Evolutionary conservation across 371 early-diverging fungal species (phyloP), one percentile per base, ranked within the genome.

Genomic region (Mortierella sp.): DNA sequence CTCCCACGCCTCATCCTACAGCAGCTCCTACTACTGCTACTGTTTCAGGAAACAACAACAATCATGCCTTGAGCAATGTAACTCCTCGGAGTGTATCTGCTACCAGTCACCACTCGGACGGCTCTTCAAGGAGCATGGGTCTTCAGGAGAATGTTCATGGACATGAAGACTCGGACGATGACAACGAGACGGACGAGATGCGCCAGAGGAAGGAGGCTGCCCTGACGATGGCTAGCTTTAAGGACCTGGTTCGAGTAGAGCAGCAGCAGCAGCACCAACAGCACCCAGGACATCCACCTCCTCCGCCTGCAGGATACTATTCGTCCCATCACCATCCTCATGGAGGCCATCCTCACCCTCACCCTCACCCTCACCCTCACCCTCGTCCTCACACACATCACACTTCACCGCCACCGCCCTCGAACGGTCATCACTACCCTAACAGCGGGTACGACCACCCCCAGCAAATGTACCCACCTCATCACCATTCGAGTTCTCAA

Each of bases 141-240:
- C 53, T 14, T 5, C 70, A 61, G 44, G 45, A 44, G 45, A 44
- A 43, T 34, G 41, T 4, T 22, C 68, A 37, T n/a, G 43, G 43
- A 37, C 31, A 10, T 8, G 64, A 61, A 40, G 47, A 64, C 9
- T 37, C 40, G 4, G 70, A 76, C 31, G 67, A 73, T 4, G 76
- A 76, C 11, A 71, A 74, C 1, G 77, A 77, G 63, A 72, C 70
- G 29, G 76, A 78, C n/a, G 84, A 83, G 39, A 74, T 75, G 73
- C 74, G 79, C 2, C 64, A 40, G 34, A 71, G 45, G 37, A 72
- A 68, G 13, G 84, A 83, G 55, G 84, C 76, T 11, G 84, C 84
- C 2, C 52, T 78, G 70, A 74, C 84, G 0, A 83, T 83, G 84
- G 71, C 82, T 2, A 81, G 74, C n/a, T 71, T 81, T 31, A 66